Evolutionary conservation across 805 yeast genomes (phyloP), one percentile per base, ranked within the genome.

Genomic region (Zygotorulaspora sp.): DNA sequence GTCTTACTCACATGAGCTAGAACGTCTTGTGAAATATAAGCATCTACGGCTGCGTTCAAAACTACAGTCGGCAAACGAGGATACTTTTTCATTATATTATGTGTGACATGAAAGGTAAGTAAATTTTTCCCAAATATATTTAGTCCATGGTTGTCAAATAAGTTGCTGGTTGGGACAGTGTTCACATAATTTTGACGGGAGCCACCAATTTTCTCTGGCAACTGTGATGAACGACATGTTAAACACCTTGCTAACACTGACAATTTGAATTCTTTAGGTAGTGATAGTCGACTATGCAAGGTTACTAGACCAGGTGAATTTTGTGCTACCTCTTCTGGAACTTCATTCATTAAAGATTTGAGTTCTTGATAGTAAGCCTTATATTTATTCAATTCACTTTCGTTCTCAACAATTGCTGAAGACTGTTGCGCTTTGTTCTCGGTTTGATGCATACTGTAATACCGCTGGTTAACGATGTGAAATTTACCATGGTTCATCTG

Each of bases 31-130:
- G 90, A 84, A 55, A 83, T 72, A 57, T 78, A 84, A 1, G 92
- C 74, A 49, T 84, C 81, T 6, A 83, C 79, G 0, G 95, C 85
- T 5, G 80, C 77, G 50, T 80, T 77, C 40, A 87, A 73, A 18
- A 89, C 81, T 6, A 78, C 74, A 44, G 82, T 72, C 12, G 99
- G 98, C 35, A 92, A 71, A 58, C 99, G 77, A 37, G 99, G 99
- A 60, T 88, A 88, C 48, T 74, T 77, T 35, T 79, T 63, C 51
- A 87, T 66, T 42, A 90, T 67, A 50, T 83, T 67, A 60, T 87
- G 95, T 14, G 83, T 72, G 3, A 79, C 82, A 53, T 85, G 82
- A 61, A 79, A 86, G 9, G 80, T 75, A 43, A 92, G 66, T 33
- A 92, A 65, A 43, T 80, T 78, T 53, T 80, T 77, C 35, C 98